phyloP scores from a whole-genome alignment of 768 basidiomycete species.

The Suillus decipiens region DNA sequence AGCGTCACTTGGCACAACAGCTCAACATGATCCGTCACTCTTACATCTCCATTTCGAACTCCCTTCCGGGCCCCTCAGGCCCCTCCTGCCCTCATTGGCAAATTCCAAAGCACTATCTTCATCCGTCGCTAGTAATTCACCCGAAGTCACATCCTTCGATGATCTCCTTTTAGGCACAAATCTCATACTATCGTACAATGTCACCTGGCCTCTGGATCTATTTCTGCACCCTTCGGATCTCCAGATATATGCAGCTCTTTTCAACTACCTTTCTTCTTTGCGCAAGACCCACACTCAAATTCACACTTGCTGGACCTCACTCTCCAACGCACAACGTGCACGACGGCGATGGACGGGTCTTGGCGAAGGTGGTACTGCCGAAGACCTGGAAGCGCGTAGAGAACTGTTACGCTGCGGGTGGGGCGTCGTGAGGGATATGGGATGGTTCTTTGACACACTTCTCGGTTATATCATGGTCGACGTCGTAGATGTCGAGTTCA shows the following conservation, averaged over 20 bases:
- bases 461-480: constrained; percentile 88
- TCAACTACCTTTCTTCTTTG: constrained; percentile 81
- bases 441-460: constrained; percentile 87
- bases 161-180: constrained; percentile 81
- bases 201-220: constrained; percentile 88
- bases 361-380: constrained; percentile 80
- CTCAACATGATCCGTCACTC: constrained; percentile 82
- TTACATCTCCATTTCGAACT: constrained; percentile 73
- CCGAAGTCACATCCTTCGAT: constrained; percentile 58
- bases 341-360: constrained; percentile 85
- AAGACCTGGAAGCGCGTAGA: constrained; percentile 65
- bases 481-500: constrained; percentile 84
- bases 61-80: constrained; percentile 79
- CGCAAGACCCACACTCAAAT: constrained; percentile 83
- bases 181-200: constrained; percentile 64
- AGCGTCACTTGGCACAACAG: constrained; percentile 85
- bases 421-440: constrained; percentile 87
- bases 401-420: constrained; percentile 76
- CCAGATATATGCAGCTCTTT: constrained; percentile 71
- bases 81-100: constrained; percentile 74
- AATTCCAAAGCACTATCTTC: constrained; percentile 39
- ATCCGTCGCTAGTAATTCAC: constrained; percentile 37
- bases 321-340: constrained; percentile 84
- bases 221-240: constrained; percentile 81
- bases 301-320: constrained; percentile 79